A percentile compares a stretch with the other conserved stretches of the same genome.
Evolutionary conservation across 805 yeast genomes (phyloP).

Genomic region (Clavispora carvajalis): DNA sequence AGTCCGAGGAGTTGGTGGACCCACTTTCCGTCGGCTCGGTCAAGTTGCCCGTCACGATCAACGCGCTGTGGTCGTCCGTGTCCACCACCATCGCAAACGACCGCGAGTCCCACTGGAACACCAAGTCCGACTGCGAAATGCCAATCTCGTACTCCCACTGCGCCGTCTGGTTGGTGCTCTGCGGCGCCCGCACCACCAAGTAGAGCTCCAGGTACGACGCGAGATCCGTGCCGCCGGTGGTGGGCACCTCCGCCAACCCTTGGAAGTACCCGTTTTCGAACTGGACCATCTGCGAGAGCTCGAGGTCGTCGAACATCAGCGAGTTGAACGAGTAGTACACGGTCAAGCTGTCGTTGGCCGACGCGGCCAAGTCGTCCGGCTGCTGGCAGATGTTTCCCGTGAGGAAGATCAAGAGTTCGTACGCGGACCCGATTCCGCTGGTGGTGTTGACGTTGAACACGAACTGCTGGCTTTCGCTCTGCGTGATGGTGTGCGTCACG

Average conservation of each 20-base stretch:
- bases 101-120: slow-evolving; percentile 64
- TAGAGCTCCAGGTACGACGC: slow-evolving; percentile 17
- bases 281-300: slow-evolving; percentile 23
- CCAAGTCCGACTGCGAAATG: slow-evolving; percentile 55
- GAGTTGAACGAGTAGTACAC: slow-evolving; percentile 38
- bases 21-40: slow-evolving; percentile 19
- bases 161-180: slow-evolving; percentile 29
- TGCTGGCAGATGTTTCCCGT: slow-evolving; percentile 47
- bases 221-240: slow-evolving; percentile 5
- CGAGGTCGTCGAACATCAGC: slow-evolving; percentile 25
- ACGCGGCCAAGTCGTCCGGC: slow-evolving; percentile 19
- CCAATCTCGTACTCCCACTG: slow-evolving; percentile 67
- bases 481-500: slow-evolving; percentile 29
- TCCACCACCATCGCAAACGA: slow-evolving; percentile 58
- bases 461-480: slow-evolving; percentile 36
- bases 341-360: slow-evolving; percentile 22
- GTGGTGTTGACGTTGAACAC: slow-evolving; percentile 42
- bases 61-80: slow-evolving; percentile 62
- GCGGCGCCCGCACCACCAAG: slow-evolving; percentile 38
- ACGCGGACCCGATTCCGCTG: slow-evolving; percentile 40
- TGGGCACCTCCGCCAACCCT: slow-evolving; percentile 33
- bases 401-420: slow-evolving; percentile 43
- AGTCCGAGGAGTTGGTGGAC: slow-evolving; percentile 16
- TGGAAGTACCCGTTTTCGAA: slow-evolving; percentile 35
- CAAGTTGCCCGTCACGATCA: slow-evolving; percentile 58